Percentiles rank a stretch among this genome's conserved stretches.
Evolutionary conservation across 164 flowering plant species (phyloP).

Genomic region (Aristolochia californica): DNA sequence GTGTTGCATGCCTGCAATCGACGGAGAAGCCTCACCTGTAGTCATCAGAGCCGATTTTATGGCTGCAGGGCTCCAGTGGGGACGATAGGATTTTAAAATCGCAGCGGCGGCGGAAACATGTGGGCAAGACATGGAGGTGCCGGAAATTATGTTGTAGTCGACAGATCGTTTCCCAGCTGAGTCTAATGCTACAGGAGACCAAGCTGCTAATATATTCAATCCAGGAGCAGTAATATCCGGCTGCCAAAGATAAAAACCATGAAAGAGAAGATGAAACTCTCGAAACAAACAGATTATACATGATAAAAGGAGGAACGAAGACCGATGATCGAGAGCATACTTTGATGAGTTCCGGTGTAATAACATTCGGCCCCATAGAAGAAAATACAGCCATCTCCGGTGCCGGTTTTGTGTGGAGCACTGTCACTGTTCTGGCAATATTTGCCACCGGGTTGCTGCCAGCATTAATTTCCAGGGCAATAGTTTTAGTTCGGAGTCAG

Average conservation of each 20-base stretch:
- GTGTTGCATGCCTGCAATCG: neutral
- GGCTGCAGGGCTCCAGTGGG: slow-evolving; percentile 59
- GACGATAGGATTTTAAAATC: slow-evolving; percentile 53
- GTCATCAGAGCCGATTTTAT: slow-evolving; percentile 47
- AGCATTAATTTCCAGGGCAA: no score
- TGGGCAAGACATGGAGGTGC: slow-evolving; percentile 12
- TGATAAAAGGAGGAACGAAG: neutral
- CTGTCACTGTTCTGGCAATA: slow-evolving; percentile 22
- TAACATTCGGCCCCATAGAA: slow-evolving; percentile 37
- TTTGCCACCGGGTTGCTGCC: slow-evolving; percentile 32
- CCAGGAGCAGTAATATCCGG: slow-evolving; percentile 14
- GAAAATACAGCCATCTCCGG: slow-evolving; percentile 40
- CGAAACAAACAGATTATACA: neutral
- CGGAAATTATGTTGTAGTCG: slow-evolving; percentile 11
- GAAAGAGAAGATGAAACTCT: neutral
- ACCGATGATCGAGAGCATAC: slow-evolving; percentile 9
- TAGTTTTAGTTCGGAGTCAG: neutral
- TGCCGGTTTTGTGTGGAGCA: slow-evolving; percentile 25
- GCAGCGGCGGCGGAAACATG: slow-evolving; percentile 8
- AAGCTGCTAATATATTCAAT: slow-evolving; percentile 10
- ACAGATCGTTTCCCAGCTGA: slow-evolving; percentile 1
- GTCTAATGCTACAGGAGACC: slow-evolving; percentile 6
- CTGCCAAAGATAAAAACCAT: slow-evolving; percentile 3
- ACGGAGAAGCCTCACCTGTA: slow-evolving; percentile 22
- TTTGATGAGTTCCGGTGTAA: slow-evolving; percentile 37